Base-by-base conservation (phyloP, 2,329 filamentous ascomycete genomes). In the Exophiala mesophila region DNA sequence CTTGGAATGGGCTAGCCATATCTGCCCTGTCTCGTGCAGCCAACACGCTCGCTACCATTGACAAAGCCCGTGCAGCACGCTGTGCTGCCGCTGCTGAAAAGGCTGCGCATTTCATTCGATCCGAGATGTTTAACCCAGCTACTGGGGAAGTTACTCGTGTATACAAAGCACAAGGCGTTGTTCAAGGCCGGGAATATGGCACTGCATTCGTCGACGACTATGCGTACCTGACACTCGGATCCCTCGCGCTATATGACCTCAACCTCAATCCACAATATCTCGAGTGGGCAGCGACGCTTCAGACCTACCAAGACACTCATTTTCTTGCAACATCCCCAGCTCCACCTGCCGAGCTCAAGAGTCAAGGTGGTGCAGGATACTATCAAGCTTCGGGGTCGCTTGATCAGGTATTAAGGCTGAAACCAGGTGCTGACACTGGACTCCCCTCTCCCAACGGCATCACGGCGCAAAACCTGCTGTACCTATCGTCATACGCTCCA, bases 141-240 rank as follows among this genome's bases (percentile, higher is more conserved):
- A 73, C 71, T 1, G 76, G 77, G 34, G 74, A 76, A 3, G 67
- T 97, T 12, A 85, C 82, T 59, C 77, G 89, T 36, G 41, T 53
- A 9, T 21, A 29, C 17, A 33, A 24, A 12, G 24, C 23, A 26
- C 35, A 39, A 3, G 28, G 36, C 8, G 29, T 28, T 16, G 7
- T 31, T 2, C 20, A 41, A 13, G 43, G 39, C 29, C 34, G 36
- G 13, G 41, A 41, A 13, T 36, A 39, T 5, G 78, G 90, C 30
- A 94, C 83, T 64, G 78, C 80, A 20, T 94, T 97, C 63, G 87
- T 90, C 1, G 92, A 97, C 56, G 92, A 98, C 66, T 97, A 97
- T 59, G 88, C 90, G 2, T 95, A 90, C 62, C 63, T 97, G 29
- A 85, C 88, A 36, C 78, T 83, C 36, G 90, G 88, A 0, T 71